These are phyloP conservation scores for Suzukiozyma palmioleophila DNA, from an alignment of 1,139 yeast species.

Conservation along the genomic window DNA sequence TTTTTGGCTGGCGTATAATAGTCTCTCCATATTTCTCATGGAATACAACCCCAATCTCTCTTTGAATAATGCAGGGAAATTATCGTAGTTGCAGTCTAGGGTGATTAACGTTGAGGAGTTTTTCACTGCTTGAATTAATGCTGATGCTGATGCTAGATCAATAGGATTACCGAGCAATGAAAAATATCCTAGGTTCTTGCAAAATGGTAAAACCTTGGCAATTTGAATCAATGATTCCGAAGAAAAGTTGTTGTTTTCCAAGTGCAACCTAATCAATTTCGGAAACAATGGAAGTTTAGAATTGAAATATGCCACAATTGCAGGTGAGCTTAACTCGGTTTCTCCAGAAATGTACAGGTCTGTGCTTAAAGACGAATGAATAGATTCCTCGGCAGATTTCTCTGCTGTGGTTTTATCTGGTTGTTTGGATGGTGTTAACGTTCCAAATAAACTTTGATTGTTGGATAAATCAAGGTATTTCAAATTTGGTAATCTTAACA, in stretches of 20 bases:
- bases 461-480: constrained; percentile 62
- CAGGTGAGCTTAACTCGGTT: constrained; percentile 10
- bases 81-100: constrained; percentile 36
- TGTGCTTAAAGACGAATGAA: constrained; percentile 1
- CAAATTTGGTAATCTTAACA: constrained; percentile 45
- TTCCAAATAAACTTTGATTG: constrained; percentile 54
- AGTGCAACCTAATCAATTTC: constrained; percentile 50
- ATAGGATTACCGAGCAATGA: constrained; percentile 59
- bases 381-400: background rate
- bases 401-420: no score
- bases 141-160: constrained; percentile 38
- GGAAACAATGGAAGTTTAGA: constrained; percentile 58
- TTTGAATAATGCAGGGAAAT: constrained; percentile 40
- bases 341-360: constrained; percentile 1
- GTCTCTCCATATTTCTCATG: constrained; percentile 65
- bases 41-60: constrained; percentile 62
- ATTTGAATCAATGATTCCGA: constrained; percentile 47
- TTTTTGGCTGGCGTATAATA: constrained; percentile 19
- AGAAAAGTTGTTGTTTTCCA: constrained; percentile 55
- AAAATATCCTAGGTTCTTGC: constrained; percentile 52
- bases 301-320: constrained; percentile 37
- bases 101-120: constrained; percentile 37
- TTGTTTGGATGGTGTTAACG: constrained; percentile 6
- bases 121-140: constrained; percentile 38
- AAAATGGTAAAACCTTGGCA: constrained; percentile 59